Base-by-base conservation (phyloP, 2,329 filamentous ascomycete genomes). In the Penicillium aurantiogriseum region DNA sequence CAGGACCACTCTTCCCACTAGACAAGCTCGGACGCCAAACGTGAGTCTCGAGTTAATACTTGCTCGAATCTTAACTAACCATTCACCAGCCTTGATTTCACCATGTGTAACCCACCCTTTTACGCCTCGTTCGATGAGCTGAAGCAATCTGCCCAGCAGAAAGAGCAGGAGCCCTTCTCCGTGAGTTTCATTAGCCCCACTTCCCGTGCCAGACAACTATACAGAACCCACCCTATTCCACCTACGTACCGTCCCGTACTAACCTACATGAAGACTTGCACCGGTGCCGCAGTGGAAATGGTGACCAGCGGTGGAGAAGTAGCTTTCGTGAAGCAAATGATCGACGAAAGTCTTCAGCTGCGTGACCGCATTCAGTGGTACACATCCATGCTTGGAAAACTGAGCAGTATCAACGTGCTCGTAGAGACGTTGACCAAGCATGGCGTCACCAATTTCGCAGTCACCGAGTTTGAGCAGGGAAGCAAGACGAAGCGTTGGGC, bases 41-140 rank as follows among this genome's bases (percentile, higher is more conserved):
- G 23, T 70, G 57, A 56, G 60, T 51, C 19, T n/a, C n/a, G 25
- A 11, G 3, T 5, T 42, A 9, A 2, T 4, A 9, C 35, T 15
- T 29, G 17, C 13, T 17, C 29, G 8, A 25, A 19, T 27, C 3
- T 13, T 45, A 25, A 33, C 21, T 40, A 54, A 56, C 52, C 35
- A 46, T 48, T 48, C 45, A 52, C 68, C 10, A 80, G 78, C 3
- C 79, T 96, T 43, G 88, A 93, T 70, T 97, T 97, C 71, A 86
- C 85, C 57, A 95, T 97, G 86, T 93, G 89, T 62, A 99, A 99
- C 65, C 94, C 94, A 0, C 94, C 94, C 0, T 99, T 99, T 76
- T 97, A 97, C 77, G 74, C 80, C n/a, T 92, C 90, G 0, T 77
- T 83, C 3, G 75, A 81, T 5, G 91, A 95, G 50, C 84, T 97